A percentile compares a stretch with the other conserved stretches of the same genome.
Evolutionary conservation across 257 asterid genomes (phyloP).

Genomic region (Handroanthus guayacan): DNA sequence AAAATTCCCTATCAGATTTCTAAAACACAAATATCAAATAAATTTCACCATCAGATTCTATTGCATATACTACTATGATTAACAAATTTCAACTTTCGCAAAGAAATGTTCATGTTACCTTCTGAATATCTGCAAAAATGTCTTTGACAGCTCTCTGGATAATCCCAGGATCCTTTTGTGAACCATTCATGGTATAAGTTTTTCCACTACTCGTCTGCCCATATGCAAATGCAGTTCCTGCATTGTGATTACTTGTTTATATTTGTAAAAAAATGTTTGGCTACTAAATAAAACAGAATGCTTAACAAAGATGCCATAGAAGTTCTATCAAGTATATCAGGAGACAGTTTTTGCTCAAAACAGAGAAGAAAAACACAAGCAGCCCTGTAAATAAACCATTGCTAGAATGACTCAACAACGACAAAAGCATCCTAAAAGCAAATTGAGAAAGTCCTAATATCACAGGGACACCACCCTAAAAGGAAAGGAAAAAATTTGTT

Average conservation of each 20-base stretch:
- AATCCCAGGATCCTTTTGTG: slow-evolving; percentile 89
- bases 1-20: slow-evolving; percentile 83
- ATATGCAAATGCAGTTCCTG: slow-evolving; percentile 98
- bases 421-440: slow-evolving; percentile 15
- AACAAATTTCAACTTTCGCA: not conserved
- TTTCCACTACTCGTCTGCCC: slow-evolving; percentile 99
- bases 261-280: slow-evolving; percentile 14
- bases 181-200: slow-evolving; percentile 97
- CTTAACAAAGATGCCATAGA: slow-evolving; percentile 6
- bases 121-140: slow-evolving; percentile 67
- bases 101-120: slow-evolving; percentile 51
- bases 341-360: not conserved
- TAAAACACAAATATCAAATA: slow-evolving; percentile 40
- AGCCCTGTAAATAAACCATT: slow-evolving; percentile 19
- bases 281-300: not conserved
- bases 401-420: not conserved
- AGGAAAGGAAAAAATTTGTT: not conserved
- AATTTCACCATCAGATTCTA: slow-evolving; percentile 17
- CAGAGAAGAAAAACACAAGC: slow-evolving; percentile 17
- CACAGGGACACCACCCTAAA: not conserved
- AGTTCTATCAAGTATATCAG: slow-evolving; percentile 15
- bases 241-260: slow-evolving; percentile 24
- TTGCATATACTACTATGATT: slow-evolving; percentile 4
- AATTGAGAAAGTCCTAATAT: not conserved
- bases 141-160: slow-evolving; percentile 85